These are phyloP conservation scores for Trichosanthes truncata DNA, from an alignment of 306 rosid species.

Conservation along the genomic window DNA sequence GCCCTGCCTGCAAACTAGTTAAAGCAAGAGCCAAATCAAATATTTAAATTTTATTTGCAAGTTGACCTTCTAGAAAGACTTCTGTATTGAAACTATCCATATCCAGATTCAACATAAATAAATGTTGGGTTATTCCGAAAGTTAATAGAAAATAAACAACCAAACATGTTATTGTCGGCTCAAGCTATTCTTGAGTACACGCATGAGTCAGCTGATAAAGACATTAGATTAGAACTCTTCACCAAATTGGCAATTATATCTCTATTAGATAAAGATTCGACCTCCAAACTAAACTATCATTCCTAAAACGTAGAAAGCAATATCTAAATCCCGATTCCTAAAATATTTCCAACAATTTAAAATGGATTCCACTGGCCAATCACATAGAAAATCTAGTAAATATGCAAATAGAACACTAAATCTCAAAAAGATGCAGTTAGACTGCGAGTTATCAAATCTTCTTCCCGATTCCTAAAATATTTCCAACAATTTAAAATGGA, in stretches of 20 bases:
- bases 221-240: neutral
- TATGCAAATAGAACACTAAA: neutral
- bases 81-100: neutral
- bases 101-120: neutral
- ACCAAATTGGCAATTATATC: neutral
- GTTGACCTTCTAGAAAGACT: conserved; percentile 5
- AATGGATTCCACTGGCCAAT: neutral
- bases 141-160: neutral
- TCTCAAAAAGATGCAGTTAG: neutral
- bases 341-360: neutral
- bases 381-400: neutral
- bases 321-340: neutral
- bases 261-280: neutral
- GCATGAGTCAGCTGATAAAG: neutral
- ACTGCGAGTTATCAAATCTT: neutral
- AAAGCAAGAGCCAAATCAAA: neutral
- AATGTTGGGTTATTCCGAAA: neutral
- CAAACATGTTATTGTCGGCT: neutral
- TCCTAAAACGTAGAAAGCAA: neutral
- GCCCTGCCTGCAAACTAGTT: neutral
- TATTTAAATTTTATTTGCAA: neutral
- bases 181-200: neutral
- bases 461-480: neutral
- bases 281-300: neutral
- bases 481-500: neutral